Evolutionary conservation across 2,329 filamentous ascomycete genomes (phyloP), one percentile per base, ranked within the genome.

Genomic region (Monosporascus sp.): DNA sequence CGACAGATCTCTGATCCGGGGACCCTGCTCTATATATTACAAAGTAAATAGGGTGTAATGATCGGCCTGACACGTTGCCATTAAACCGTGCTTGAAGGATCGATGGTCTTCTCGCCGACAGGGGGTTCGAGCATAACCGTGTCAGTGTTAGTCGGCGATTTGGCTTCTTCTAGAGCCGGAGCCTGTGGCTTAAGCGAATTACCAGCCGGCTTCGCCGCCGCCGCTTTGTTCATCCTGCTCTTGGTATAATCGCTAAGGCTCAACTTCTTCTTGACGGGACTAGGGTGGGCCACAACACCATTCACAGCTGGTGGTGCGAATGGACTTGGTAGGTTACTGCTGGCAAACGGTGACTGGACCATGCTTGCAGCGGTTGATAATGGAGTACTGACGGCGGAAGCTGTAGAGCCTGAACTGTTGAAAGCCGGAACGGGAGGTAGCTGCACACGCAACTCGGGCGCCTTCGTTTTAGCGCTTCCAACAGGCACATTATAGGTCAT

Each of bases 181-280:
- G 64, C 58, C 14, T 69, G 65, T 22, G 72, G 63, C 59, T 77
- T 79, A 24, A 76, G 56, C 26, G 63, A 56, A 7, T 64, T 63
- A 3, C 67, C 57, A 1, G 66, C 66, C 9, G 74, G 72, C 55
- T 74, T 75, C 28, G 69, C 74, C 61, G 64, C 75, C 3, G 76
- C 75, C 3, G 76, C 76, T 63, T 82, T 85, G 62, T 78, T 80
- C 70, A 78, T 74, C 49, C 80, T 74, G 58, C 78, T 81, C 65
- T 81, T 84, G 8, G 76, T 80, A 62, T 87, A 87, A 62, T 87
- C 84, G 61, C 82, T 86, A 2, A 87, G 67, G 57, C 81, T 86
- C 38, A 87, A 70, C 67, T 86, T 87, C 74, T 87, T 87, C 69
- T 85, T 86, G 35, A 83, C 72, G 2, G 84, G 84, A 57, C 81